Base-by-base conservation (phyloP, 768 basidiomycete species). In the Antrodiella citrinella region DNA sequence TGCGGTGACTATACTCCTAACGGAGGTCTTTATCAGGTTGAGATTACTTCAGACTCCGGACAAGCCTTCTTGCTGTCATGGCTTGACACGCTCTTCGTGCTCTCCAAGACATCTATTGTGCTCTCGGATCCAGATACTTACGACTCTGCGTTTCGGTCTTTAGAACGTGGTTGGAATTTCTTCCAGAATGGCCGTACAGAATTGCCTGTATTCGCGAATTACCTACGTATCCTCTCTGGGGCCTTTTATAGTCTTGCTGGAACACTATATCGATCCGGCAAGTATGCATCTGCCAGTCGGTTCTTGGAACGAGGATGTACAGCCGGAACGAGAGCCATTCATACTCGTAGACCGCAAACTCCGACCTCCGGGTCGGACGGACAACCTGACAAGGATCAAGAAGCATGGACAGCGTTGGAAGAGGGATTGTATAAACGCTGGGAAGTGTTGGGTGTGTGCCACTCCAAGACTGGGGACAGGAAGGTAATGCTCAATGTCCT, bases 361-460 rank as follows among this genome's bases (percentile, higher is more conserved):
- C 52, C 44, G 45, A 51, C 40, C 23, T 63, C 61, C 21, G 62
- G 60, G 10, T 59, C 48, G 7, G 66, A 63, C 44, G 63, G 59
- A 9, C 43, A 38, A 22, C n/a, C 49, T 23, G 49, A 48, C 51
- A 53, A 64, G 58, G 48, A 51, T 22, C 55, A 62, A 53, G 78
- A 70, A 24, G 62, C 62, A 0, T 86, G 84, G 82, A 68, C 50
- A 41, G 75, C 78, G 54, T 69, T 89, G 1, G 75, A 79, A 51
- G 80, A 82, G 25, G 81, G 85, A 53, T 57, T 92, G 22, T 77
- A 75, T 54, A 73, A 82, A 19, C 69, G 91, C 43, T 94, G 84
- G 77, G 91, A 96, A 66, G 63, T 95, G 24, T 69, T 94, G 21
- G 91, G 78, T 0, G 79, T 85, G 3, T 91, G 89, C 62, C 82